A percentile compares a stretch with the other conserved stretches of the same genome.
Evolutionary conservation across 2,329 filamentous ascomycete genomes (phyloP).

Genomic region (Lasiodiplodia gonubiensis): DNA sequence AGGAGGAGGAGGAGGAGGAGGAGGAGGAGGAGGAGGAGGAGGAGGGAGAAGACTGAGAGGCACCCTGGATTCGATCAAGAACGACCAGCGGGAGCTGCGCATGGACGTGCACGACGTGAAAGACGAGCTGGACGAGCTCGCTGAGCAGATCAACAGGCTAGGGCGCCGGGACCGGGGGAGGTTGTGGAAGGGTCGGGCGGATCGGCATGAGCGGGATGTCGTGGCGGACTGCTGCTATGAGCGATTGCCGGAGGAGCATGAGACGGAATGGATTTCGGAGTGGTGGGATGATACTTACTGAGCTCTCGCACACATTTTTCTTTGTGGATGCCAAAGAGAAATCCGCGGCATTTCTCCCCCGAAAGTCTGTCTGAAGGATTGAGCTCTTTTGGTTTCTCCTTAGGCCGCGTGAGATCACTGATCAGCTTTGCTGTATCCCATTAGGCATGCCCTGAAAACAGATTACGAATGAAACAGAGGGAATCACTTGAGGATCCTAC

Average conservation of each 20-base stretch:
- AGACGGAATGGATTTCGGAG: conserved; percentile 12
- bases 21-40: too few relatives aligned
- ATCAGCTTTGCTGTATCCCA: background rate
- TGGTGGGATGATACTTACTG: conserved; percentile 24
- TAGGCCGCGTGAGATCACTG: background rate
- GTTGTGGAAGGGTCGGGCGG: background rate
- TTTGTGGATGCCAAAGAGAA: too few relatives aligned
- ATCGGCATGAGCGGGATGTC: background rate
- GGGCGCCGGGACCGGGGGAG: background rate
- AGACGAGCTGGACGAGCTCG: conserved; percentile 10
- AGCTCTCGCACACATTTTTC: background rate
- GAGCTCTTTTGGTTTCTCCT: background rate
- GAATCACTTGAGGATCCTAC: background rate
- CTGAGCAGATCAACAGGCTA: conserved; percentile 11
- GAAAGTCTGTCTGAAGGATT: background rate
- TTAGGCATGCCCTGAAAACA: background rate
- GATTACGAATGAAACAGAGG: background rate
- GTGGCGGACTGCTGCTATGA: background rate
- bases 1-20: too few relatives aligned
- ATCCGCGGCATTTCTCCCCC: background rate
- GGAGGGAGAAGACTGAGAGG: background rate
- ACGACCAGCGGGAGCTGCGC: conserved; percentile 20
- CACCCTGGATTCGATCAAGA: conserved; percentile 2
- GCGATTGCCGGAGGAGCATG: conserved; percentile 1
- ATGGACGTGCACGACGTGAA: conserved; percentile 10